Evolutionary conservation across 805 yeast genomes (phyloP).

Genomic region (Wickerhamiella kurtzmanii): DNA sequence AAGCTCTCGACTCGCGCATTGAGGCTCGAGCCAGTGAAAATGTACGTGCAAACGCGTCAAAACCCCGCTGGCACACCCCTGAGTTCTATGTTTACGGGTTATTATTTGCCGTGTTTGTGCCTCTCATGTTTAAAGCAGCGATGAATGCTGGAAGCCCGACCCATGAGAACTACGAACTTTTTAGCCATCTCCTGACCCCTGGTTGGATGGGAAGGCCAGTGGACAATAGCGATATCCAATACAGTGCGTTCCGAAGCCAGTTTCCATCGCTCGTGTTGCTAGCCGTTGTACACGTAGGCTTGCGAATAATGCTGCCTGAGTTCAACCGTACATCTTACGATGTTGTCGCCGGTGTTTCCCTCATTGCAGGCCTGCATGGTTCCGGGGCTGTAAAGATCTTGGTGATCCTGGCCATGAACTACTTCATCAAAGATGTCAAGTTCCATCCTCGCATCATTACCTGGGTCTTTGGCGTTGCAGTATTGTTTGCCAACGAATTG

Average conservation of each 20-base stretch:
- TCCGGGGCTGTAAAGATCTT: slow-evolving; percentile 45
- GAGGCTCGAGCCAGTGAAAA: slow-evolving; percentile 24
- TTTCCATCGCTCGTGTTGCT: slow-evolving; percentile 47
- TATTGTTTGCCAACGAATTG: slow-evolving; percentile 65
- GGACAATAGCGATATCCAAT: slow-evolving; percentile 86
- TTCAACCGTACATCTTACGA: slow-evolving; percentile 48
- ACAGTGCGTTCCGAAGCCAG: slow-evolving; percentile 74
- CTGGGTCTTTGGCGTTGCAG: slow-evolving; percentile 72
- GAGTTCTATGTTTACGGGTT: slow-evolving; percentile 63
- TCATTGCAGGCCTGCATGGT: slow-evolving; percentile 69
- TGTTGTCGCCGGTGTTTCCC: slow-evolving; percentile 52
- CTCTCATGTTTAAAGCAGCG: slow-evolving; percentile 70
- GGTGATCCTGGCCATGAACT: slow-evolving; percentile 44
- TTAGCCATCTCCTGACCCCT: slow-evolving; percentile 44
- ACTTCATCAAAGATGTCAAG: slow-evolving; percentile 8
- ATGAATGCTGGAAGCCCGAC: slow-evolving; percentile 40
- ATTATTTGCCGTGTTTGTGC: slow-evolving; percentile 57
- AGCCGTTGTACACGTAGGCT: slow-evolving; percentile 37
- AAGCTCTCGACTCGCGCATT: slow-evolving; percentile 32
- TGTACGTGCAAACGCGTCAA: slow-evolving; percentile 21
- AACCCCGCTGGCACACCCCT: slow-evolving; percentile 56
- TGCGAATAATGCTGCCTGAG: slow-evolving; percentile 31
- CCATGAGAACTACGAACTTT: slow-evolving; percentile 58
- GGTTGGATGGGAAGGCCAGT: slow-evolving; percentile 81
- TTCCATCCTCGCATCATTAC: slow-evolving; percentile 24